Evolutionary conservation across 768 basidiomycete genomes (phyloP).

Genomic region (Boletus pseudo-olivaceus): DNA sequence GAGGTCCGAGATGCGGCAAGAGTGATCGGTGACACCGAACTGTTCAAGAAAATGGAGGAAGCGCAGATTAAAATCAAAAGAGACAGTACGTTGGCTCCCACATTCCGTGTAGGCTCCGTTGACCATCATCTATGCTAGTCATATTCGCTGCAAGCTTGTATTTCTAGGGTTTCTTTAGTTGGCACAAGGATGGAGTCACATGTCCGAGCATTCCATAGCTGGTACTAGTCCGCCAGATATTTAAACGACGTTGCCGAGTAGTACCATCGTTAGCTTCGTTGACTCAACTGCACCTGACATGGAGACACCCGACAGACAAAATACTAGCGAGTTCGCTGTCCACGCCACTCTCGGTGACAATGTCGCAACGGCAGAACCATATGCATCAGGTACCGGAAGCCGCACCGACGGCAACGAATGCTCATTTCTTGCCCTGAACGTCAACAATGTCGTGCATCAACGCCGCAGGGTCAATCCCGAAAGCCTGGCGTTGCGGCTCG

Average conservation of each 20-base stretch:
- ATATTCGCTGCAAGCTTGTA: constrained; percentile 87
- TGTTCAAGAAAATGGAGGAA: constrained; percentile 98
- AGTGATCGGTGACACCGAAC: constrained; percentile 91
- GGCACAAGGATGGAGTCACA: background rate
- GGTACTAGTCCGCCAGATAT: constrained; percentile 11
- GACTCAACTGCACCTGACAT: constrained; percentile 7
- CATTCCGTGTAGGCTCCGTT: background rate
- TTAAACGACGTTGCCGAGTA: constrained; percentile 7
- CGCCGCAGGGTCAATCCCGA: constrained; percentile 61
- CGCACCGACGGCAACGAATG: constrained; percentile 3
- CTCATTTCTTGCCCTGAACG: background rate
- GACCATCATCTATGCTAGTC: constrained; percentile 41
- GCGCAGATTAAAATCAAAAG: constrained; percentile 91
- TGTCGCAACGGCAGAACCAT: background rate
- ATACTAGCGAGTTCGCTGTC: background rate
- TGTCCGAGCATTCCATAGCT: constrained; percentile 16
- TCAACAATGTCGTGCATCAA: constrained; percentile 20
- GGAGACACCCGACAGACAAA: constrained; percentile 2
- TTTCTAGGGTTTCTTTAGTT: constrained; percentile 45
- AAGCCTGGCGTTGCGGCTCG: constrained; percentile 62
- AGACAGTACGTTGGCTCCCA: constrained; percentile 68
- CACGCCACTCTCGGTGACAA: background rate
- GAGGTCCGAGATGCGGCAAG: constrained; percentile 97
- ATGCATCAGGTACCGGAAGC: constrained; percentile 9
- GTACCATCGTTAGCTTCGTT: background rate